phyloP scores from a whole-genome alignment of 345 rosid species.

The Heritiera fomes region DNA sequence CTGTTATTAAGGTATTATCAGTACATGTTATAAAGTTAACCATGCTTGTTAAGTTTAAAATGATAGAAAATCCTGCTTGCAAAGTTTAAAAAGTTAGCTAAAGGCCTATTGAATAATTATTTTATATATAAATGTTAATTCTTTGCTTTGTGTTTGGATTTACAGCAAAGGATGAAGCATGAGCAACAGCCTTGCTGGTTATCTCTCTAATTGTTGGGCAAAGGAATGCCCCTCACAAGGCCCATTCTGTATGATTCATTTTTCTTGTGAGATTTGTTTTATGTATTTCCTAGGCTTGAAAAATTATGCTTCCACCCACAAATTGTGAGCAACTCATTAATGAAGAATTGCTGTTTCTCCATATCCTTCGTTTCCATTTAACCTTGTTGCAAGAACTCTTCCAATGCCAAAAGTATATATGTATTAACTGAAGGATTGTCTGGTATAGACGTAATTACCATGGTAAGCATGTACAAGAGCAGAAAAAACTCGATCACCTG shows the following conservation, averaged over 20 bases:
- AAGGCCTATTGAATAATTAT: too few relatives aligned
- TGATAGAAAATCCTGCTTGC: too few relatives aligned
- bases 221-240: constrained; percentile 4
- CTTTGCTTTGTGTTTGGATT: not conserved
- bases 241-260: constrained; percentile 28
- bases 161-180: not conserved
- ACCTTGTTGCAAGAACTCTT: too few relatives aligned
- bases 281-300: constrained; percentile 3
- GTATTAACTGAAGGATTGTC: too few relatives aligned
- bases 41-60: too few relatives aligned
- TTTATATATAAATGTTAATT: too few relatives aligned
- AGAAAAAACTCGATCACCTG: not conserved
- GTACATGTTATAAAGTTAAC: not conserved
- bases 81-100: too few relatives aligned
- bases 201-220: not conserved
- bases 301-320: constrained; percentile 18
- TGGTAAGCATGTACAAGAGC: too few relatives aligned
- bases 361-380: too few relatives aligned
- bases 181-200: constrained; percentile 1
- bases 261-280: constrained; percentile 10
- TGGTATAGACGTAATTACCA: too few relatives aligned
- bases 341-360: constrained; percentile 9
- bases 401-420: too few relatives aligned
- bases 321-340: constrained; percentile 22
- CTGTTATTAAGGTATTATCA: constrained; percentile 19